These are phyloP conservation scores for Lachnellula hyalina DNA, from an alignment of 2,329 filamentous ascomycete genomes.

Conservation along the genomic window DNA sequence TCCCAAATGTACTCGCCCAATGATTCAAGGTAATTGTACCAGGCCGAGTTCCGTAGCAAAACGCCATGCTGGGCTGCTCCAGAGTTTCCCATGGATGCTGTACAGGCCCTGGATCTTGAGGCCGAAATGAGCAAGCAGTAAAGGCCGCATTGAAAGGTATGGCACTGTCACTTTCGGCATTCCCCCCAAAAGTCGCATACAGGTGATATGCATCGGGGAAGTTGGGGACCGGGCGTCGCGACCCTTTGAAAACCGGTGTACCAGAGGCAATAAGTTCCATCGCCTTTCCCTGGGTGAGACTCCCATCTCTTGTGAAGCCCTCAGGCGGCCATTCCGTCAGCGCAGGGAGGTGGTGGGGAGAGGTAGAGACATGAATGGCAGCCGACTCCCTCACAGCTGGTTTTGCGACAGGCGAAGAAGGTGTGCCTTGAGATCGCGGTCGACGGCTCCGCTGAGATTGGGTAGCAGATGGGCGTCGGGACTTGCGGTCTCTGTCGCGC, in stretches of 20 bases:
- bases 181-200: constrained; percentile 47
- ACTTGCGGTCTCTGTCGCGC: constrained; percentile 24
- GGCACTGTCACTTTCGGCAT: constrained; percentile 27
- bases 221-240: constrained; percentile 49
- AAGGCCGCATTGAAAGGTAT: constrained; percentile 14
- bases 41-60: constrained; percentile 58
- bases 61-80: constrained; percentile 68
- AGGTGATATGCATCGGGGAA: constrained; percentile 49
- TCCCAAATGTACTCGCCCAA: constrained; percentile 57
- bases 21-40: constrained; percentile 70
- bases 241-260: constrained; percentile 51
- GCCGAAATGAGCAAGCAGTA: constrained; percentile 18
- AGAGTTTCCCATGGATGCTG: constrained; percentile 60
- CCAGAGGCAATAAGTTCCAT: constrained; percentile 54
- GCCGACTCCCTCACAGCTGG: not conserved
- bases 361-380: not conserved
- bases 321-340: constrained; percentile 54
- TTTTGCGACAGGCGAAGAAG: constrained; percentile 2
- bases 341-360: constrained; percentile 21
- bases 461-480: constrained; percentile 5
- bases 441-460: not conserved
- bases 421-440: constrained; percentile 2
- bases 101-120: constrained; percentile 19
- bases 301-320: constrained; percentile 43
- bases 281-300: constrained; percentile 49